Evolutionary conservation across 2,329 filamentous ascomycete genomes (phyloP).

Genomic region (Ceratocystis lukuohia): DNA sequence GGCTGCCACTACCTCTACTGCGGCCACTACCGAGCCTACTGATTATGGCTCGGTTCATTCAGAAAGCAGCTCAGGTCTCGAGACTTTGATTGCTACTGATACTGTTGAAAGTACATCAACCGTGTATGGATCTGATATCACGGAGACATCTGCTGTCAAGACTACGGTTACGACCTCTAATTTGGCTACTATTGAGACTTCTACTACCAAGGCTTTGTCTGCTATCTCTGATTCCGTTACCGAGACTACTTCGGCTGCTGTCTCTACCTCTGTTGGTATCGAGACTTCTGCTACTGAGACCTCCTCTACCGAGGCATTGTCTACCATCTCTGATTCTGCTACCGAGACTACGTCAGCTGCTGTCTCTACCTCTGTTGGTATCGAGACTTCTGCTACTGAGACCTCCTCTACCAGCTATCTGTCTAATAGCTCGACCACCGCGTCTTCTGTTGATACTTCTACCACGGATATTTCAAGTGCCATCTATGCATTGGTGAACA

Average conservation of each 20-base stretch:
- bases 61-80: background rate
- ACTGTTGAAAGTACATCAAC: background rate
- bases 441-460: background rate
- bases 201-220: too few relatives aligned
- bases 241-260: background rate
- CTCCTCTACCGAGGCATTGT: background rate
- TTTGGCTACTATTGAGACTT: background rate
- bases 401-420: background rate
- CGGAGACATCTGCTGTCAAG: background rate
- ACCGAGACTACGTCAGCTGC: background rate
- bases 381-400: background rate
- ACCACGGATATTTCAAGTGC: background rate
- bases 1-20: background rate
- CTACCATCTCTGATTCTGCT: background rate
- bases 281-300: background rate
- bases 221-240: rapidly evolving
- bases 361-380: background rate
- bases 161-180: background rate
- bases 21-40: background rate
- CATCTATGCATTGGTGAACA: background rate
- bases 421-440: background rate
- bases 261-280: background rate
- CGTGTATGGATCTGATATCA: too few relatives aligned
- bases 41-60: background rate
- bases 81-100: background rate